Evolutionary conservation across 1,284 basidiomycete species (phyloP).

Genomic region (Pulveroboletus sp.): DNA sequence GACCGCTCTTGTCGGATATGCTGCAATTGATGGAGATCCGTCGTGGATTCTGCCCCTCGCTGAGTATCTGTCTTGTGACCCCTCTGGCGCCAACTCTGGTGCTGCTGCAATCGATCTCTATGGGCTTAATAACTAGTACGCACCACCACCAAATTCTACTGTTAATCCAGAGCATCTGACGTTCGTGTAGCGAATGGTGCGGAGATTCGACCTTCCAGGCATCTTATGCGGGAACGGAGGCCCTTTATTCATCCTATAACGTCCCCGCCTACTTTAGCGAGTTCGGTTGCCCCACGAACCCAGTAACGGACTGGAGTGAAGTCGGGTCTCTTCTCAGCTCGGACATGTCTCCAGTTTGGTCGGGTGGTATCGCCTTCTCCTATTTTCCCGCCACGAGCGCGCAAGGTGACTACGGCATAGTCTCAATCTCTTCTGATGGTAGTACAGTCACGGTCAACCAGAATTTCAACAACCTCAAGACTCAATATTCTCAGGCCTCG

Average conservation of each 20-base stretch:
- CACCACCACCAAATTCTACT: conserved; percentile 11
- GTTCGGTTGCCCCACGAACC: conserved; percentile 73
- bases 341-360: conserved; percentile 79
- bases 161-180: conserved; percentile 12
- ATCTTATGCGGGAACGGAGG: conserved; percentile 56
- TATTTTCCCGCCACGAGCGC: conserved; percentile 76
- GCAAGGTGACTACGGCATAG: conserved; percentile 81
- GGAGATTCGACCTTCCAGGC: conserved; percentile 61
- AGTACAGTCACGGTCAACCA: conserved; percentile 58
- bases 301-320: conserved; percentile 81
- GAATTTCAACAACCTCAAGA: conserved; percentile 71
- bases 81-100: conserved; percentile 52
- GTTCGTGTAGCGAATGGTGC: conserved; percentile 69
- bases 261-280: conserved; percentile 90
- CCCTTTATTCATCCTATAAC: conserved; percentile 66
- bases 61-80: conserved; percentile 81
- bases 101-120: conserved; percentile 78
- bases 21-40: conserved; percentile 76
- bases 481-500: conserved; percentile 60
- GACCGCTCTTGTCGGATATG: conserved; percentile 78
- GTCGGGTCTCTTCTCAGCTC: conserved; percentile 70
- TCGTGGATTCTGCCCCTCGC: conserved; percentile 73
- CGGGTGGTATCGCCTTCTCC: conserved; percentile 87
- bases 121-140: conserved; percentile 79
- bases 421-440: conserved; percentile 66